Base-by-base conservation (phyloP, 768 basidiomycete genomes). In the Boletales sp. region DNA sequence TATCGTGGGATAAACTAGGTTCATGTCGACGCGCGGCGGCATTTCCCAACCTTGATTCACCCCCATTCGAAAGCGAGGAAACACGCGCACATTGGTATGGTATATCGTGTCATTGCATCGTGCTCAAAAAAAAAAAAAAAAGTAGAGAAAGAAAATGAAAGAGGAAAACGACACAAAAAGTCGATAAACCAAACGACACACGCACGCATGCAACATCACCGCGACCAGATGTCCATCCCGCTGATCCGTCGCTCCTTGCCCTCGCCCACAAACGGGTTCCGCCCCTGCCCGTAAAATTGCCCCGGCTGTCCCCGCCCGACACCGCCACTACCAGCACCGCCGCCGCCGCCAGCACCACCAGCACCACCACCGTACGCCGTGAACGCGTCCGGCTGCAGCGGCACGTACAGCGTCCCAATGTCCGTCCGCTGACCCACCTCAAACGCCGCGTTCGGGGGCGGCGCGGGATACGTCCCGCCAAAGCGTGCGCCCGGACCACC, bases 381-480 rank as follows among this genome's bases (percentile, higher is more conserved):
- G 66, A 81, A 90, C 56, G 86, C 84, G 21, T 92, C 90, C 31
- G 90, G 86, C 64, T 91, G 90, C 77, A 93, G 79, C 1, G 90
- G 89, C 34, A 83, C 83, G 62, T 83, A 93, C 68, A 92, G 65
- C 49, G 78, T 79, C 37, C 80, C 81, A 34, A 87, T 81, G 43
- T 87, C 86, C 24, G 79, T 69, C 47, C 84, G 77, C 43, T 80
- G 74, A 47, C 83, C 84, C 15, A 84, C 56, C 40, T 86, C 84
- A 59, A 84, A 86, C 15, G 79, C 65, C 17, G 74, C 69, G 8
- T 69, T 64, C 13, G 67, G 55, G 43, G 74, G 69, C 47, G 53
- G 74, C 56, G 77, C 76, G 11, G 75, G 65, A 52, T 82, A 88
- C 39, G 79, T 75, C 19, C 24, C 24, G 24, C 24, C 24, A 24